Conservation (phyloP, 1,139 yeast genomes). For the Candida sp. region DNA sequence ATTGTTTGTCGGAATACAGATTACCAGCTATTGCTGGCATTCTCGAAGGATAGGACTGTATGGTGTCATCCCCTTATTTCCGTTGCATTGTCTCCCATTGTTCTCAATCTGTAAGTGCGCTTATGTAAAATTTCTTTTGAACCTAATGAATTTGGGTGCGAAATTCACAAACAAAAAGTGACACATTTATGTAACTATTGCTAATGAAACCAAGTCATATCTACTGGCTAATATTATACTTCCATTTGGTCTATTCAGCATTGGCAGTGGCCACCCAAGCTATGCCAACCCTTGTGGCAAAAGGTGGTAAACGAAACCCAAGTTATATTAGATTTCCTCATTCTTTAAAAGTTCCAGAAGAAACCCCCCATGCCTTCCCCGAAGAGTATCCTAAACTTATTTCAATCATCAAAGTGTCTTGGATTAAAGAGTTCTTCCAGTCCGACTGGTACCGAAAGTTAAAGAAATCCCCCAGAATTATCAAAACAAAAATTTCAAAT, state of each 20-base stretch:
- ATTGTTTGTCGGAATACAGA: background rate
- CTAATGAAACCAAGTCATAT: background rate
- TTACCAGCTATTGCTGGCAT: background rate
- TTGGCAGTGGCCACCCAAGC: background rate
- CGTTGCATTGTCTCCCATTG: background rate
- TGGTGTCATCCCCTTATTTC: background rate
- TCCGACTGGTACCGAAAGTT: constrained; percentile 1
- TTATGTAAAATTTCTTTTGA: background rate
- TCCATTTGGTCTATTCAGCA: background rate
- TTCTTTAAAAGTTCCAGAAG: background rate
- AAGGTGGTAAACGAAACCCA: background rate
- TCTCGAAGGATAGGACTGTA: background rate
- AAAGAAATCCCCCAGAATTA: constrained; percentile 4
- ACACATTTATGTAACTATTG: too few relatives aligned
- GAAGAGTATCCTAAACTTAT: background rate
- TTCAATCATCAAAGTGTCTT: background rate
- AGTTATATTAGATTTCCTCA: background rate
- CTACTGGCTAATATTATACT: background rate
- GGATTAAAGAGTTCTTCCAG: background rate
- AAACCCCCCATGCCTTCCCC: background rate
- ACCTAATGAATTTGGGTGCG: background rate
- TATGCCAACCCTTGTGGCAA: background rate
- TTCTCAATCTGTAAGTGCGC: too few relatives aligned
- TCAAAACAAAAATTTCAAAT: background rate
- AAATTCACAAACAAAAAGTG: background rate